Evolutionary conservation across 2,329 filamentous ascomycete genomes (phyloP).

Genomic region (Rhinocladiella mackenziei): DNA sequence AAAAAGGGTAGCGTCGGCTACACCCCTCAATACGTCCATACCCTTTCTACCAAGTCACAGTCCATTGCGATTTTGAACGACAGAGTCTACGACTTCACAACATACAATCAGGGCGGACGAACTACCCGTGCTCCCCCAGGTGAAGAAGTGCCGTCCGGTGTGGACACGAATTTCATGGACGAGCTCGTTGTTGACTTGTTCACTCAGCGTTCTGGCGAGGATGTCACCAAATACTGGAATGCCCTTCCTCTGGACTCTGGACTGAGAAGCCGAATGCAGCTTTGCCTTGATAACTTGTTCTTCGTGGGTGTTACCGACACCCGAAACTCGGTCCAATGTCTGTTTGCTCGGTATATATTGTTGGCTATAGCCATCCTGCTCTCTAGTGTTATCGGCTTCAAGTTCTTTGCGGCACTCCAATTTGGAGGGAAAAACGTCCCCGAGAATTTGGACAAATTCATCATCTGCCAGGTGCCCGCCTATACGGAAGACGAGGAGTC

Average conservation of each 20-base stretch:
- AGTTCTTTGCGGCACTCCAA: conserved; percentile 93
- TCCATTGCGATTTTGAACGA: conserved; percentile 73
- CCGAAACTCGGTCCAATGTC: conserved; percentile 75
- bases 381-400: conserved; percentile 80
- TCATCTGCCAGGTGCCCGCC: conserved; percentile 95
- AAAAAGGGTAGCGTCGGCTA: conserved; percentile 86
- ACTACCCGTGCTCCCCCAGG: conserved; percentile 56
- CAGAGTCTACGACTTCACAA: conserved; percentile 83
- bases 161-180: conserved; percentile 77
- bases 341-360: conserved; percentile 85
- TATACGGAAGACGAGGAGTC: conserved; percentile 99
- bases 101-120: conserved; percentile 74
- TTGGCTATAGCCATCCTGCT: conserved; percentile 79
- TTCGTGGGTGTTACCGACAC: conserved; percentile 91
- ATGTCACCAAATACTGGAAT: conserved; percentile 81
- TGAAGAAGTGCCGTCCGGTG: conserved; percentile 44
- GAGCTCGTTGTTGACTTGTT: conserved; percentile 70
- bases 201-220: conserved; percentile 67
- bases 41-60: conserved; percentile 59
- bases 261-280: conserved; percentile 64
- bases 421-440: conserved; percentile 88
- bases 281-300: conserved; percentile 90
- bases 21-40: conserved; percentile 70
- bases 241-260: conserved; percentile 57
- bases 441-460: conserved; percentile 95